phyloP scores from a whole-genome alignment of 768 basidiomycete species.

The Pulveroboletus ravenelii region DNA sequence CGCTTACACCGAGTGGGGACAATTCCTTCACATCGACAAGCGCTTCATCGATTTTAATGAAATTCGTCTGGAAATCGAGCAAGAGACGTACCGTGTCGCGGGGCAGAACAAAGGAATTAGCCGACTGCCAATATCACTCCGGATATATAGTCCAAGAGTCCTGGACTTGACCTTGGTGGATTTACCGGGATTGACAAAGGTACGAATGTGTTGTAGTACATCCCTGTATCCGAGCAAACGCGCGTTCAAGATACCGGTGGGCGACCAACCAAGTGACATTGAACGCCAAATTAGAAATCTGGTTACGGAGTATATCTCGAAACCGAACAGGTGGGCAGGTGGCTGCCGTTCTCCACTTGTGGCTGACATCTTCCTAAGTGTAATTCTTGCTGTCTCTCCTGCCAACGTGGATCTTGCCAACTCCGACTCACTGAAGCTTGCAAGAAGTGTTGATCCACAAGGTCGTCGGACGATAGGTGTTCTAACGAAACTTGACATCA shows the following conservation, averaged over 20 bases:
- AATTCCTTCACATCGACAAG: constrained; percentile 95
- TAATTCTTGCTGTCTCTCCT: constrained; percentile 93
- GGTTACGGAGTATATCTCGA: constrained; percentile 94
- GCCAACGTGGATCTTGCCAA: constrained; percentile 99
- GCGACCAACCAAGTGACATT: constrained; percentile 97
- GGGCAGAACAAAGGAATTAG: constrained; percentile 99
- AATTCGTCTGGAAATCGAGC: constrained; percentile 94
- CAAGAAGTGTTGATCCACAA: constrained; percentile 91
- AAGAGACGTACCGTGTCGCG: constrained; percentile 94
- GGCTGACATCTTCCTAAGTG: constrained; percentile 43
- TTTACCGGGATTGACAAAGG: constrained; percentile 94
- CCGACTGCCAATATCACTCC: constrained; percentile 89
- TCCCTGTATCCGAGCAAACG: not conserved
- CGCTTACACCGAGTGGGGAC: constrained; percentile 80
- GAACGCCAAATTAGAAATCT: constrained; percentile 93
- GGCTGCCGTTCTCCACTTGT: not conserved
- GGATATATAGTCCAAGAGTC: constrained; percentile 95
- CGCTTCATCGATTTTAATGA: constrained; percentile 95
- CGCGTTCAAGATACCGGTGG: constrained; percentile 73
- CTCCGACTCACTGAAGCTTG: constrained; percentile 95
- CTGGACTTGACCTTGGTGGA: constrained; percentile 95
- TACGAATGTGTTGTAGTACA: constrained; percentile 29
- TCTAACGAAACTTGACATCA: constrained; percentile 94
- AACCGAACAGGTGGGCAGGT: constrained; percentile 79
- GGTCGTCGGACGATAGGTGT: constrained; percentile 96